A percentile compares a stretch with the other conserved stretches of the same genome.
Evolutionary conservation across 2,329 filamentous ascomycete genomes (phyloP).

Genomic region (Fusarium circinatum): DNA sequence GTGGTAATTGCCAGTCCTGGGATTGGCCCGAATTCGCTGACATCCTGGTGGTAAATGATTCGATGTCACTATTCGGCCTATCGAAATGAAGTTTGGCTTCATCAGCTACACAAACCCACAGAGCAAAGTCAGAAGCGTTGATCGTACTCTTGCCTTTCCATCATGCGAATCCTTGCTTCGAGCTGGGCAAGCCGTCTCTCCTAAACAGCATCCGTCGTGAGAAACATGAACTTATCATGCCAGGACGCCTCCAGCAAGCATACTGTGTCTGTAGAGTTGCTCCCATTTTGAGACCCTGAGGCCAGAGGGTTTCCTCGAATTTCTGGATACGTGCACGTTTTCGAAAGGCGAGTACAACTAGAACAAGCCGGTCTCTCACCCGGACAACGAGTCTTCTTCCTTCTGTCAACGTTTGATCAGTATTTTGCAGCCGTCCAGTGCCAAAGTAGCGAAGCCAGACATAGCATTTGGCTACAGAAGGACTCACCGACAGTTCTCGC

Average conservation of each 20-base stretch:
- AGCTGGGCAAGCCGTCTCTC: background rate
- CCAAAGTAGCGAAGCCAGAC: no score
- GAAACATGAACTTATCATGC: background rate
- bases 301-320: background rate
- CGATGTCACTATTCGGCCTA: background rate
- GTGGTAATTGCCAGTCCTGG: background rate
- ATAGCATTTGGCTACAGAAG: accelerated
- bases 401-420: background rate
- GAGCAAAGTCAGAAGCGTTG: background rate
- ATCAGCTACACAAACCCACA: background rate
- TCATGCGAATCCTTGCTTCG: background rate
- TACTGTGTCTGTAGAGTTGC: background rate
- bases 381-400: slow-evolving; percentile 1
- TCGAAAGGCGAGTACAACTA: background rate
- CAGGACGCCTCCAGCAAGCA: background rate
- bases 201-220: background rate
- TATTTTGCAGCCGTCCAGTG: accelerated
- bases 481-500: slow-evolving; percentile 5
- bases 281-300: background rate
- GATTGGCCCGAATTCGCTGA: background rate
- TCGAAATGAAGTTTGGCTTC: accelerated
- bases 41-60: background rate
- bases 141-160: slow-evolving; percentile 1
- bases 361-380: background rate
- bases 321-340: background rate